Evolutionary conservation across 768 basidiomycete species (phyloP).

Genomic region (Rossbeevera mucosa): DNA sequence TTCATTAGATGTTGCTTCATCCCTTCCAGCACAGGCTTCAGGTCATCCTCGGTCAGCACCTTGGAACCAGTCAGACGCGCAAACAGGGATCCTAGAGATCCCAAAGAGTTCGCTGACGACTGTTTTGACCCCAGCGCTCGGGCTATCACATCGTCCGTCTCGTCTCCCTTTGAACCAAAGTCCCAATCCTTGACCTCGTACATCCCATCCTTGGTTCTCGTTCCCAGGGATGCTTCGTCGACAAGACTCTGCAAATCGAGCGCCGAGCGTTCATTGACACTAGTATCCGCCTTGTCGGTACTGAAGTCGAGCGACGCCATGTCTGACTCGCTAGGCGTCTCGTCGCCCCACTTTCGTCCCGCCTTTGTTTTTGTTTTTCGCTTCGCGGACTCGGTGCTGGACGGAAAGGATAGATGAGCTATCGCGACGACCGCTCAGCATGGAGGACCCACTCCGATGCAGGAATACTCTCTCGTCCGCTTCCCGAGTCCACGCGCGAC

Average conservation of each 20-base stretch:
- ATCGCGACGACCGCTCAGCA: background rate
- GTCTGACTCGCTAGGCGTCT: constrained; percentile 73
- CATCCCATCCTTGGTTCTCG: constrained; percentile 63
- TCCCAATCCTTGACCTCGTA: constrained; percentile 87
- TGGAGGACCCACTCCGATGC: constrained; percentile 62
- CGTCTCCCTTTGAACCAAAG: constrained; percentile 45
- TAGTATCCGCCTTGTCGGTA: constrained; percentile 44
- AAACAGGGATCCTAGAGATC: constrained; percentile 74
- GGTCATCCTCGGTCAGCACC: constrained; percentile 72
- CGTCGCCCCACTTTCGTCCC: constrained; percentile 91
- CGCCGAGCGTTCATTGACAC: constrained; percentile 27
- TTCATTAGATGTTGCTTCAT: constrained; percentile 99
- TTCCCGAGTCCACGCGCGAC: constrained; percentile 47
- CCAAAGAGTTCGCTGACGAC: constrained; percentile 44
- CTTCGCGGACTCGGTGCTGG: constrained; percentile 60
- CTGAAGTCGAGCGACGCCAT: constrained; percentile 95
- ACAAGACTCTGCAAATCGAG: constrained; percentile 60
- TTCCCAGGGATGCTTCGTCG: constrained; percentile 72
- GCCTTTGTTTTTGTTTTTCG: constrained; percentile 62
- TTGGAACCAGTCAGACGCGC: constrained; percentile 84
- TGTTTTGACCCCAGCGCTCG: constrained; percentile 46
- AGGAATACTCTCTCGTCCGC: constrained; percentile 57
- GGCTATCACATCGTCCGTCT: constrained; percentile 52
- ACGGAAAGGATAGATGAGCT: constrained; percentile 20
- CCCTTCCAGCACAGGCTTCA: constrained; percentile 81